Percentiles rank a stretch among this genome's conserved stretches.
phyloP scores from a whole-genome alignment of 1,284 basidiomycete genomes.

The Leccinum subatratum region DNA sequence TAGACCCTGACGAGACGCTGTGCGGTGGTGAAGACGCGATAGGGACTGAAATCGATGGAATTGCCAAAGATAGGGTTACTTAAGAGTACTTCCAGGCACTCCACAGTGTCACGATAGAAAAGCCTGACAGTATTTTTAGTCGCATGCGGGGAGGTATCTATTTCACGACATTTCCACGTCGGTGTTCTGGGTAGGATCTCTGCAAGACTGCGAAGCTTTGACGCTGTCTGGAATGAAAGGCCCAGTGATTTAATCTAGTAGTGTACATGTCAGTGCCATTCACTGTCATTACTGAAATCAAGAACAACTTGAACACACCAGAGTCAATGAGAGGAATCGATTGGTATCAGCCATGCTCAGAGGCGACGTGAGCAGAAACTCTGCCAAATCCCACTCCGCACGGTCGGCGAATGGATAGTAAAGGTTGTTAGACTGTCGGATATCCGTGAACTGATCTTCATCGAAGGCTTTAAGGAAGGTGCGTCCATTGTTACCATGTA shows the following conservation, averaged over 20 bases:
- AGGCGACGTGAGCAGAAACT: not conserved
- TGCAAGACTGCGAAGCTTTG: not conserved
- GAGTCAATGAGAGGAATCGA: not conserved
- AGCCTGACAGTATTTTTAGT: conserved; percentile 4
- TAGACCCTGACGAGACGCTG: not conserved
- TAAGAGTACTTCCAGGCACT: not conserved
- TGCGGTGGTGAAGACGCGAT: not conserved
- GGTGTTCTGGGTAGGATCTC: not conserved
- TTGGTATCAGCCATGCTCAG: not conserved
- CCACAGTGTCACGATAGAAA: conserved; percentile 1
- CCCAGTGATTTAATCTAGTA: no score
- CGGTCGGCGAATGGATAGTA: not conserved
- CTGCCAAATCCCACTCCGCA: not conserved
- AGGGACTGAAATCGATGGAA: not conserved
- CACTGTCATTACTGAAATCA: no score
- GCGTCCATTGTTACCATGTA: not conserved
- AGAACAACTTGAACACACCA: no score
- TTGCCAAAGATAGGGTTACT: not conserved
- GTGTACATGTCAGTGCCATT: no score
- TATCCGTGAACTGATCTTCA: not conserved
- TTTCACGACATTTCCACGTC: not conserved
- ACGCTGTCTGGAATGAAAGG: not conserved
- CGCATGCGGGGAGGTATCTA: not conserved
- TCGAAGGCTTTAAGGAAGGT: not conserved
- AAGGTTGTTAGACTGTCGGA: not conserved